A percentile compares a stretch with the other conserved stretches of the same genome.
Evolutionary conservation across 2,329 filamentous ascomycete species (phyloP).

Genomic region (Metarhizium sp.): DNA sequence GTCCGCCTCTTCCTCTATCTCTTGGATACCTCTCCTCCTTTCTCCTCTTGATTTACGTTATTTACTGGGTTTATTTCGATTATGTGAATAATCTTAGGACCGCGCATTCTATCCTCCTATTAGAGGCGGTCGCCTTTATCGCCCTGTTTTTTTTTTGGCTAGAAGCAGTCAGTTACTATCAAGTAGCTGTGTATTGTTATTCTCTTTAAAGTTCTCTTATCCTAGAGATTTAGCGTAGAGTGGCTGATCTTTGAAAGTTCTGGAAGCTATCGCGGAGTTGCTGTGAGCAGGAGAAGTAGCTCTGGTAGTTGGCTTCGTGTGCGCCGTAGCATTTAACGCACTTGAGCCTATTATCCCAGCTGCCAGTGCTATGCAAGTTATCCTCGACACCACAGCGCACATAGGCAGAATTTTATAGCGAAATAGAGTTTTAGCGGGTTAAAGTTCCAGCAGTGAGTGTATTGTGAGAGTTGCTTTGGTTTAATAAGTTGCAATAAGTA

Average conservation of each 20-base stretch:
- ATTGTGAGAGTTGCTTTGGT: neutral
- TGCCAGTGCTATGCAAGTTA: neutral
- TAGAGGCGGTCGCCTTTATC: neutral
- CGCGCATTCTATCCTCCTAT: neutral
- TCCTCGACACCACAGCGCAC: neutral
- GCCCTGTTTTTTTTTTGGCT: neutral
- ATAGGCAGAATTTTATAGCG: neutral
- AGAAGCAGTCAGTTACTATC: neutral
- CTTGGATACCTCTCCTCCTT: neutral
- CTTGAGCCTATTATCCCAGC: neutral
- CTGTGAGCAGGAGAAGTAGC: neutral
- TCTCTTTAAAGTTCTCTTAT: neutral
- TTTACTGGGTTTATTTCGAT: neutral
- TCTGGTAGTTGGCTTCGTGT: neutral
- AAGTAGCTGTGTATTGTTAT: neutral
- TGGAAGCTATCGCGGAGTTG: too few species aligned
- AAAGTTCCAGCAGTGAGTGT: neutral
- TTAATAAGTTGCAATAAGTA: neutral
- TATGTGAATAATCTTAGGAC: neutral
- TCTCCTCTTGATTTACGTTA: neutral
- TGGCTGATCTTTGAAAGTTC: too few species aligned
- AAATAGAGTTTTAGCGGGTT: neutral
- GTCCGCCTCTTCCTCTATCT: neutral
- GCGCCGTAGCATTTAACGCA: neutral
- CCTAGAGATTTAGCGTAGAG: neutral